phyloP scores from a whole-genome alignment of 1,139 yeast genomes.

The Suhomyces yuchorum region DNA sequence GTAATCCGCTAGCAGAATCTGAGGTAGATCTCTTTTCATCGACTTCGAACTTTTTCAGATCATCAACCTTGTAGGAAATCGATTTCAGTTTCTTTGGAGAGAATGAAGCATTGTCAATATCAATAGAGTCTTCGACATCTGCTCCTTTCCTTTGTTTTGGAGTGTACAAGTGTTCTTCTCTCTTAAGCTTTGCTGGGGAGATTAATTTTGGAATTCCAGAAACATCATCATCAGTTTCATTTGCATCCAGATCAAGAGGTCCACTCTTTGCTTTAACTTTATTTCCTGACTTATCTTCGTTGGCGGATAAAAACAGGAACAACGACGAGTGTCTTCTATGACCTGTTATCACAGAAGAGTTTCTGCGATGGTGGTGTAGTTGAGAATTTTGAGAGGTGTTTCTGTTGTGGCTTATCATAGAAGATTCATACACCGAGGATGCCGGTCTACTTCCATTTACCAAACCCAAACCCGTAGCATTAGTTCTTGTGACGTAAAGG shows the following conservation, averaged over 20 bases:
- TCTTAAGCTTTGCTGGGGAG: constrained; percentile 30
- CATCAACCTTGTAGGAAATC: constrained; percentile 21
- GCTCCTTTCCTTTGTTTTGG: constrained; percentile 18
- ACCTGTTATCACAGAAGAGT: constrained; percentile 32
- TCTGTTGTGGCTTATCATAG: constrained; percentile 33
- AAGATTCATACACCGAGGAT: constrained; percentile 46
- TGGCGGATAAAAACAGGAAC: constrained; percentile 45
- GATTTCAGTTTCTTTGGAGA: constrained; percentile 44
- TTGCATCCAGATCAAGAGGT: constrained; percentile 1
- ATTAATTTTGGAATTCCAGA: constrained; percentile 19
- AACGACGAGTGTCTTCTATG: constrained; percentile 49
- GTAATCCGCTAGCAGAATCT: constrained; percentile 24
- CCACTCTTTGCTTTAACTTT: constrained; percentile 5
- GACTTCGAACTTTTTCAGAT: constrained; percentile 18
- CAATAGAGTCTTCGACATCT: constrained; percentile 23
- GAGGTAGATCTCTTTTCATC: constrained; percentile 40
- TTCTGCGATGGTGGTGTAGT: constrained; percentile 35
- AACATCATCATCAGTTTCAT: constrained; percentile 7
- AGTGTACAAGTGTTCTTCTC: constrained; percentile 18
- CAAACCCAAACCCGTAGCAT: constrained; percentile 22
- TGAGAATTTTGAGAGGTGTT: constrained; percentile 25
- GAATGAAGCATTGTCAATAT: constrained; percentile 33
- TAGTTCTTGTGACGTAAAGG: constrained; percentile 30
- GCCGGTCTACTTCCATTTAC: constrained; percentile 36
- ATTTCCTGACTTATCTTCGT: constrained; percentile 16